phyloP scores from a whole-genome alignment of 495 filamentous ascomycete genomes.

The Daldinia grandis region DNA sequence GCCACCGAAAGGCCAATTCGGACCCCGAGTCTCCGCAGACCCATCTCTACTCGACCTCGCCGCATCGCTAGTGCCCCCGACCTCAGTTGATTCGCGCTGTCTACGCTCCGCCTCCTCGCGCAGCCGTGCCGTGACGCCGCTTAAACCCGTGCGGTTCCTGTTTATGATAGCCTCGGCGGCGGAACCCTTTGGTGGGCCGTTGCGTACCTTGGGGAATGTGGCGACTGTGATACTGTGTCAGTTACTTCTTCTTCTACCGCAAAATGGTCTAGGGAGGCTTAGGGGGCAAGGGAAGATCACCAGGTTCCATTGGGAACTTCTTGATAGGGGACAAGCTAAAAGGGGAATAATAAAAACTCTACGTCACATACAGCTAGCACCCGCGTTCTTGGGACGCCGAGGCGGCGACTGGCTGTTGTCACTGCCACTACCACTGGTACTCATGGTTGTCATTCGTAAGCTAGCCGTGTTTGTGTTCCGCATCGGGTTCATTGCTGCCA shows the following conservation, averaged over 20 bases:
- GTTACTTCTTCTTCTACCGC: not conserved
- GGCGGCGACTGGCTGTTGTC: slow-evolving; percentile 8
- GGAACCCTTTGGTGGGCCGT: slow-evolving; percentile 23
- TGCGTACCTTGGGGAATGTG: slow-evolving; percentile 37
- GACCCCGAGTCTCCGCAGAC: not conserved
- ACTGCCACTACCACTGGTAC: not conserved
- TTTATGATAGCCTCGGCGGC: slow-evolving; percentile 39
- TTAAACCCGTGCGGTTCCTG: slow-evolving; percentile 17
- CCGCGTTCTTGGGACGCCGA: slow-evolving; percentile 38
- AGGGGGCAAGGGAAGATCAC: not conserved
- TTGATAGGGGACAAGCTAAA: not conserved
- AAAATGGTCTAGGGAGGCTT: not conserved
- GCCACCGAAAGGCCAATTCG: slow-evolving; percentile 36
- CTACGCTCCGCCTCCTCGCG: slow-evolving; percentile 26
- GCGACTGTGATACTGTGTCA: slow-evolving; percentile 21
- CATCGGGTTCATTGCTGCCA: slow-evolving; percentile 7
- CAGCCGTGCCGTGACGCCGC: slow-evolving; percentile 13
- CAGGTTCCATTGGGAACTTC: not conserved
- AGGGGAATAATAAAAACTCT: not conserved
- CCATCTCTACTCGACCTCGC: not conserved
- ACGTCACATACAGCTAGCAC: slow-evolving; percentile 21
- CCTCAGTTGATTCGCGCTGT: slow-evolving; percentile 12
- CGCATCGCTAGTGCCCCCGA: not conserved
- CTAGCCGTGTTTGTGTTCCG: slow-evolving; percentile 32
- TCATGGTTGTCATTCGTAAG: slow-evolving; percentile 14